phyloP scores from a whole-genome alignment of 2,329 filamentous ascomycete genomes.

The Fusarium paranaense region DNA sequence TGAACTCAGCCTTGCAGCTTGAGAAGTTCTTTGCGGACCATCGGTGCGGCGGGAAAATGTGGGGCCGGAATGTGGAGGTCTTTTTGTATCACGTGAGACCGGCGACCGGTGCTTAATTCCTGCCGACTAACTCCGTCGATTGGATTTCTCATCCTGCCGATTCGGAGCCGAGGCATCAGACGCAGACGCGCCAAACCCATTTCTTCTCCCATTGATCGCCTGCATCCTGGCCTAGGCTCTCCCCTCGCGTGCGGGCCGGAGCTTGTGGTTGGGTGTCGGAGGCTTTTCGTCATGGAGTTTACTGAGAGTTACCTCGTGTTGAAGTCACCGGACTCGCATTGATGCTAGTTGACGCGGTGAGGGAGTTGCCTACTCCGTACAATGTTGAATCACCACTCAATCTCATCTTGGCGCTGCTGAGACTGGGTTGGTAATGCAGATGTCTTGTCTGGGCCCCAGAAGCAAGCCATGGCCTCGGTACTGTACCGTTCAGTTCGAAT shows the following conservation, averaged over 20 bases:
- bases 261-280: background rate
- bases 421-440: conserved; percentile 11
- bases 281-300: background rate
- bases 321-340: conserved; percentile 21
- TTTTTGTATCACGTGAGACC: conserved; percentile 30
- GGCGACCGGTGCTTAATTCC: conserved; percentile 37
- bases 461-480: conserved; percentile 10
- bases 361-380: background rate
- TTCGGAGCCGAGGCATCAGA: conserved; percentile 33
- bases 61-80: conserved; percentile 25
- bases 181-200: background rate
- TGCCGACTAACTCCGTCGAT: conserved; percentile 43
- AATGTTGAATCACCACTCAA: conserved; percentile 28
- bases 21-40: conserved; percentile 29
- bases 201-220: conserved; percentile 1
- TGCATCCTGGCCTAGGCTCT: background rate
- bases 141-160: conserved; percentile 23
- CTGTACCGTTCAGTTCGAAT: background rate
- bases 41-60: conserved; percentile 21
- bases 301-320: conserved; percentile 12
- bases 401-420: background rate
- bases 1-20: conserved; percentile 26
- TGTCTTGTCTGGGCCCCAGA: conserved; percentile 3
- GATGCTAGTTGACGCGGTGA: conserved; percentile 9
- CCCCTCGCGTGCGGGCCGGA: background rate